These are phyloP conservation scores for Prillingera fragicola DNA, from an alignment of 1,284 basidiomycete genomes.

Conservation along the genomic window DNA sequence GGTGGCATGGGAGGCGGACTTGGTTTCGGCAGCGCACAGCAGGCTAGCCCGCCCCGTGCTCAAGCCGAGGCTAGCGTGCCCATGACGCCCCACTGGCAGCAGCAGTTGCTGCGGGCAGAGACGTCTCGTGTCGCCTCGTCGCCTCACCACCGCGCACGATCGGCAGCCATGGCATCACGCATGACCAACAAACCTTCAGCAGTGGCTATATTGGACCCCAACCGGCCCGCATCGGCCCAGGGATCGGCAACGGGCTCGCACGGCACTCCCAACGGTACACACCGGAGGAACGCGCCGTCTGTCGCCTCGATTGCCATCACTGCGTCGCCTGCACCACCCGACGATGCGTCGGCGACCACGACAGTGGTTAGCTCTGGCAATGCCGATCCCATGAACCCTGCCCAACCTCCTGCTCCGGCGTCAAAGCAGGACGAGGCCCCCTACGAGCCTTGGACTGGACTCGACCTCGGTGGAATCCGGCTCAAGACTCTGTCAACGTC, in stretches of 20 bases:
- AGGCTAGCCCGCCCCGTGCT: constrained; percentile 37
- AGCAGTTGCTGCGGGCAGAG: constrained; percentile 45
- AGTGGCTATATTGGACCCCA: constrained; percentile 50
- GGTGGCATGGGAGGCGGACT: constrained; percentile 24
- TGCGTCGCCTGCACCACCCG: constrained; percentile 6
- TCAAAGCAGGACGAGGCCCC: constrained; percentile 37
- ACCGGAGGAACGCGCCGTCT: constrained; percentile 43
- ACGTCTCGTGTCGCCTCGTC: constrained; percentile 52
- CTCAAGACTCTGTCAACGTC: constrained; percentile 83
- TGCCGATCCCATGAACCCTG: constrained; percentile 35
- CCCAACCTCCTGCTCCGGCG: constrained; percentile 28
- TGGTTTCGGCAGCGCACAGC: constrained; percentile 20
- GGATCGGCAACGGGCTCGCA: constrained; percentile 7
- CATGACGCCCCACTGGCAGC: constrained; percentile 46
- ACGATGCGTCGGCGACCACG: constrained; percentile 9
- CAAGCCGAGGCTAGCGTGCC: constrained; percentile 31
- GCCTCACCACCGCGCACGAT: constrained; percentile 55
- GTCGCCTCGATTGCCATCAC: constrained; percentile 22
- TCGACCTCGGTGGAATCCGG: constrained; percentile 94
- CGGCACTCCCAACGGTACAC: constrained; percentile 45
- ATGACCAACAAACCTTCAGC: constrained; percentile 50
- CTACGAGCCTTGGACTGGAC: constrained; percentile 66
- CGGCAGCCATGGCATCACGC: constrained; percentile 54
- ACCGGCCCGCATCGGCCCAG: constrained; percentile 14
- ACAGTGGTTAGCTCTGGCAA: constrained; percentile 1